These are phyloP conservation scores for Penicillium fimorum DNA, from an alignment of 495 filamentous ascomycete genomes.

Conservation along the genomic window DNA sequence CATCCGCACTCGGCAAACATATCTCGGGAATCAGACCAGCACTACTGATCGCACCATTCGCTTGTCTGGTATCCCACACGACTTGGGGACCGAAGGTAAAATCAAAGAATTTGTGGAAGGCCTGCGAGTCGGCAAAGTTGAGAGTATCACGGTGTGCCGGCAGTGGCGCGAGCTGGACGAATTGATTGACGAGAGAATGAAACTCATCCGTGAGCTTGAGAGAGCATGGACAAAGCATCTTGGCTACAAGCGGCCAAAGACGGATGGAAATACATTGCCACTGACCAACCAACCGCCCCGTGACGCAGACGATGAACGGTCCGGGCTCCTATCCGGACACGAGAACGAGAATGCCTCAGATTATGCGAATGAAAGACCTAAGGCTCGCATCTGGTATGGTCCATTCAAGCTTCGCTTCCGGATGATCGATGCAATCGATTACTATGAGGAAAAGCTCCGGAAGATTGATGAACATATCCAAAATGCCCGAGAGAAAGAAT, in stretches of 20 bases:
- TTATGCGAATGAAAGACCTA: conserved; percentile 58
- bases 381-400: conserved; percentile 74
- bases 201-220: conserved; percentile 71
- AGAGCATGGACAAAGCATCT: conserved; percentile 77
- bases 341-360: conserved; percentile 36
- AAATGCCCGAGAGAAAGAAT: conserved; percentile 70
- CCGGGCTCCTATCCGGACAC: conserved; percentile 53
- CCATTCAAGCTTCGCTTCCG: conserved; percentile 68
- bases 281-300: conserved; percentile 45
- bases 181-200: conserved; percentile 65
- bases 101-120: conserved; percentile 87
- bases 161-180: conserved; percentile 83
- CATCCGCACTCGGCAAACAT: conserved; percentile 81
- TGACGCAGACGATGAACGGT: conserved; percentile 46
- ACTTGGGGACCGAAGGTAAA: conserved; percentile 75
- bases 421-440: conserved; percentile 86
- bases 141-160: conserved; percentile 81
- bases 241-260: conserved; percentile 49
- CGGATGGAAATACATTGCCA: conserved; percentile 50
- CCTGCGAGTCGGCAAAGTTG: conserved; percentile 88
- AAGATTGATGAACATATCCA: conserved; percentile 75
- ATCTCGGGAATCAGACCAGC: conserved; percentile 88
- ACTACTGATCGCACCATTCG: conserved; percentile 92
- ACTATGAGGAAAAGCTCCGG: conserved; percentile 85
- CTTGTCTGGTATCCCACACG: conserved; percentile 80